These are phyloP conservation scores for Naganishia kalamii DNA, from an alignment of 768 basidiomycete genomes.

Conservation along the genomic window DNA sequence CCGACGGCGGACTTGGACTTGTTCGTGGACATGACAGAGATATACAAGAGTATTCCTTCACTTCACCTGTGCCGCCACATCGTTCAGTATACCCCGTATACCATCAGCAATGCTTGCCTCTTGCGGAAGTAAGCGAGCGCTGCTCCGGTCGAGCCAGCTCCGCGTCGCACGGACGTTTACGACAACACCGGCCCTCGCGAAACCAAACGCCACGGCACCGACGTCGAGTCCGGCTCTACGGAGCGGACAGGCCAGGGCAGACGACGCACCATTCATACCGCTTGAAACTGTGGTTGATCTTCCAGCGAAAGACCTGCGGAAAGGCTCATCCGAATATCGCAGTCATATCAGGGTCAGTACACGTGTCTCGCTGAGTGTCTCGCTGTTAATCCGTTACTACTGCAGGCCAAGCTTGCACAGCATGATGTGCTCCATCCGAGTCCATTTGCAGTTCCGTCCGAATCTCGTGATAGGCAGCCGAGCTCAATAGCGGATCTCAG, in stretches of 20 bases:
- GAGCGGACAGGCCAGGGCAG: too few species aligned
- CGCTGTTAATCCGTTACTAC: not conserved
- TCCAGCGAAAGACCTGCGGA: not conserved
- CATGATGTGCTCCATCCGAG: constrained; percentile 19
- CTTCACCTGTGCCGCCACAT: too few species aligned
- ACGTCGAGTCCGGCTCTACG: not conserved
- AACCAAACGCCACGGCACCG: not conserved
- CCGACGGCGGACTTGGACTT: too few species aligned
- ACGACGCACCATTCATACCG: not conserved
- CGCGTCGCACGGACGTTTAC: not conserved
- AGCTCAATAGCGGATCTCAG: not conserved
- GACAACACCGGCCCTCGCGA: not conserved
- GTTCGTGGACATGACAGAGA: too few species aligned
- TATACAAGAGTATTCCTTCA: too few species aligned
- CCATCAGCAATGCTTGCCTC: not conserved
- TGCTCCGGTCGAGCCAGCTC: not conserved
- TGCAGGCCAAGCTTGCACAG: constrained; percentile 18
- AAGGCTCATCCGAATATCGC: constrained; percentile 10
- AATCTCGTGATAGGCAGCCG: not conserved
- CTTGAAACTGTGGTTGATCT: not conserved
- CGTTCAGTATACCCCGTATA: too few species aligned
- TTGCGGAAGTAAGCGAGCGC: not conserved
- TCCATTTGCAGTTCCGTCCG: constrained; percentile 7
- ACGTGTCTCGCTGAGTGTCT: not conserved
- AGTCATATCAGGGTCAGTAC: constrained; percentile 13